Conservation (phyloP, 768 basidiomycete genomes). For the Suillus lakei region DNA sequence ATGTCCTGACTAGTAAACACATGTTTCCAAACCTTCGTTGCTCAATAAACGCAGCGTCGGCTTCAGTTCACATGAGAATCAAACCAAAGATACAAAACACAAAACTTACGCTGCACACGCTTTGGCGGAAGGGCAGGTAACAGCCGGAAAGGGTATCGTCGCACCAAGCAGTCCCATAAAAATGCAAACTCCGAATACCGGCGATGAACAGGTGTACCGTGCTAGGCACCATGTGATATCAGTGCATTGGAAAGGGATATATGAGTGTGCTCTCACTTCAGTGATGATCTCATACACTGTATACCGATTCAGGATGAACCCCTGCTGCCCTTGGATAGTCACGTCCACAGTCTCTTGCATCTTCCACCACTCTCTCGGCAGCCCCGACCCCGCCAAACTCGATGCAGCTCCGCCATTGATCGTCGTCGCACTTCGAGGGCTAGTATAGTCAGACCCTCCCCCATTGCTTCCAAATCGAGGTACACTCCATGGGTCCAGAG, state of each 20-base stretch:
- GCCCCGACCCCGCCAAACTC: slow-evolving; percentile 68
- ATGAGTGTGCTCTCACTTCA: slow-evolving; percentile 56
- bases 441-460: slow-evolving; percentile 35
- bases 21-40: slow-evolving; percentile 67
- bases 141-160: slow-evolving; percentile 93
- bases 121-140: slow-evolving; percentile 91
- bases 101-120: slow-evolving; percentile 78
- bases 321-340: slow-evolving; percentile 83
- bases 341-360: slow-evolving; percentile 75
- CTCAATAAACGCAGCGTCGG: slow-evolving; percentile 90
- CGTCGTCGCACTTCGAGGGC: slow-evolving; percentile 23
- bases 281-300: slow-evolving; percentile 83
- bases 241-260: slow-evolving; percentile 11
- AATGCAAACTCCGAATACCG: slow-evolving; percentile 95
- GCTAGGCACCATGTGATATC: slow-evolving; percentile 40
- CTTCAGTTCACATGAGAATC: slow-evolving; percentile 39
- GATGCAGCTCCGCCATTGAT: slow-evolving; percentile 55
- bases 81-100: background rate
- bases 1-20: slow-evolving; percentile 8
- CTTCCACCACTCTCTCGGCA: slow-evolving; percentile 89
- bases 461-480: slow-evolving; percentile 37
- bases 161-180: slow-evolving; percentile 83
- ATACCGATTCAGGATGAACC: slow-evolving; percentile 88
- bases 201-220: slow-evolving; percentile 71
- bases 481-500: slow-evolving; percentile 67